phyloP scores from a whole-genome alignment of 148 eudicot species.

The Rhododendron vialii region DNA sequence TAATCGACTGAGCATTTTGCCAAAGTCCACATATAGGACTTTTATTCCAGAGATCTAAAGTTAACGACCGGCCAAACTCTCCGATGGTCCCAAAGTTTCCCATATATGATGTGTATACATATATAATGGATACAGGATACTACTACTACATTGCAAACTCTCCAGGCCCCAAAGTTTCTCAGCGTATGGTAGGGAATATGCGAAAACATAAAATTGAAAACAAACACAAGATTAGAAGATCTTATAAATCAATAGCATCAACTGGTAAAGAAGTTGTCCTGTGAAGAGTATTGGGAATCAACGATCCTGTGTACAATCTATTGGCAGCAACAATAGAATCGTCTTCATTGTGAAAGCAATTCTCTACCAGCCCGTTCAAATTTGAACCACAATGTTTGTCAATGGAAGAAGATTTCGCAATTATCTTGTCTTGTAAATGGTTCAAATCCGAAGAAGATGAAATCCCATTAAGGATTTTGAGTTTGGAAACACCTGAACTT shows the following conservation, averaged over 20 bases:
- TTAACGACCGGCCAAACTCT: too few species aligned
- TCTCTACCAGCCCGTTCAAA: background rate
- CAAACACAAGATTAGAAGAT: background rate
- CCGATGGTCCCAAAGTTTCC: background rate
- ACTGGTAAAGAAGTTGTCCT: constrained; percentile 65
- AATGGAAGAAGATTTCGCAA: background rate
- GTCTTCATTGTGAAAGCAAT: constrained; percentile 4
- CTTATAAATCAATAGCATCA: constrained; percentile 56
- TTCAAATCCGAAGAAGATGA: constrained; percentile 17
- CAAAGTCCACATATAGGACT: background rate
- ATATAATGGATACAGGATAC: background rate
- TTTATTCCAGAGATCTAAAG: background rate
- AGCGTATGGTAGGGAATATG: background rate
- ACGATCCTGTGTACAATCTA: constrained; percentile 17
- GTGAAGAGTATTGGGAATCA: constrained; percentile 44
- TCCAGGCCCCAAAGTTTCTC: background rate
- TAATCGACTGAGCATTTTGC: background rate
- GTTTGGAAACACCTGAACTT: background rate
- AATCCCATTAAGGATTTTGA: constrained; percentile 7
- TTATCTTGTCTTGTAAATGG: constrained; percentile 1
- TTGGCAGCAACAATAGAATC: constrained; percentile 11
- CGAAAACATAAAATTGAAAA: background rate
- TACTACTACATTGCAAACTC: too few species aligned
- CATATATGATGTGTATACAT: background rate
- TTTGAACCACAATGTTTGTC: background rate